Evolutionary conservation across 2,329 filamentous ascomycete genomes (phyloP).

Genomic region (Epichloe hybrida): DNA sequence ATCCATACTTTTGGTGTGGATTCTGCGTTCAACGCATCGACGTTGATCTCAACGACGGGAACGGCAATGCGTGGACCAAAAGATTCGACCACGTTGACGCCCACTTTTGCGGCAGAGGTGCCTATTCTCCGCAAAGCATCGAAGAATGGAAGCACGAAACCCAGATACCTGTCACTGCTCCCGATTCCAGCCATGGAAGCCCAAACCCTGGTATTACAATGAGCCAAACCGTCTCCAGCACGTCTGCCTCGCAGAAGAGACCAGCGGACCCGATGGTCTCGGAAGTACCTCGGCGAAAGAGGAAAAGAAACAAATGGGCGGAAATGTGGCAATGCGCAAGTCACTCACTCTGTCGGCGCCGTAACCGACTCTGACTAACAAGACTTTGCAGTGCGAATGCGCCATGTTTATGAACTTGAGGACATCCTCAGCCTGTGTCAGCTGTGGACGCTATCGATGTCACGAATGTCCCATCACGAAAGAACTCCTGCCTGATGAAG

Average conservation of each 20-base stretch:
- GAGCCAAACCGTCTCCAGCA: background rate
- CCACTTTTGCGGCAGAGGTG: constrained; percentile 46
- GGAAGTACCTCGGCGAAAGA: background rate
- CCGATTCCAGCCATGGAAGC: constrained; percentile 5
- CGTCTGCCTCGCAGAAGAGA: background rate
- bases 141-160: constrained; percentile 37
- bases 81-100: constrained; percentile 61
- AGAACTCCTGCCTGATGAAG: background rate
- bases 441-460: background rate
- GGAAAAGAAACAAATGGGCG: background rate
- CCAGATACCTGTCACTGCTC: background rate
- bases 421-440: background rate
- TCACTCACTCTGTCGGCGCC: background rate
- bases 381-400: background rate
- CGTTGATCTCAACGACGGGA: constrained; percentile 27
- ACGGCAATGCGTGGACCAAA: constrained; percentile 39
- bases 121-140: constrained; percentile 28
- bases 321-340: constrained; percentile 5
- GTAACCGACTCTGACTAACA: background rate
- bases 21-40: constrained; percentile 53
- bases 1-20: constrained; percentile 71
- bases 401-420: background rate
- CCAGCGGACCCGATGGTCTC: background rate
- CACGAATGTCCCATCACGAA: background rate
- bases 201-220: constrained; percentile 2